Base-by-base conservation (phyloP, 331 rosid genomes). In the Telfairia occidentalis region DNA sequence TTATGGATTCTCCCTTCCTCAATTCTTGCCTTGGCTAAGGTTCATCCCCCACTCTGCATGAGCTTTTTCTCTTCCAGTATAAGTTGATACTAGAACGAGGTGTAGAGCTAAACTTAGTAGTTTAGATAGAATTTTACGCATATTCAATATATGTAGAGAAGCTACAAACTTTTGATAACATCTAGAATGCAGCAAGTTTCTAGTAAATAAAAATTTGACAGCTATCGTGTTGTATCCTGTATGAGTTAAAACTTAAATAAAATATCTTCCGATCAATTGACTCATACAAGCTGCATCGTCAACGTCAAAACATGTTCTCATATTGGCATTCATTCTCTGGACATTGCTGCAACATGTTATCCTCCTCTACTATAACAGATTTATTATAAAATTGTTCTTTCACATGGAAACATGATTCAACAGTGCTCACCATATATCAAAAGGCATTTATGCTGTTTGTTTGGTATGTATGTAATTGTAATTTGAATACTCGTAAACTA, bases 1-100 rank as follows among this genome's bases (percentile, higher is more conserved):
- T 77, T 95, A 23, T 95, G 99, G 99, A 90, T 95, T 85, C 96
- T 95, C 9, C 97, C 97, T 26, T 86, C 92, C 15, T 95, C 99
- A 9, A 71, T 95, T 82, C 97, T 95, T 38, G 97, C 99, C 15
- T 74, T 95, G 87, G 85, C 89, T 0, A 86, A 82, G 81, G 16
- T 95, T 82, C 83, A 34, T 13, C 97, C 99, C 21, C 99, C 99
- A 2, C 86, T 95, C 38, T 95, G 99, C 85, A 95, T 95, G 99
- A 84, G 78, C 81, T 95, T 95, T 84, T 77, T 84, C 34, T 16
- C 94, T 49, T 18, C 82, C 42, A 71, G 78, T 87, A 82, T 78
- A 83, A 52, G 50, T 29, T 30, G 26, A 42, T 45, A 48, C 45
- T 55, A 66, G 63, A 54, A 52, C 69, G 54, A 76, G 45, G 3